A percentile compares a stretch with the other conserved stretches of the same genome.
Evolutionary conservation across 257 asterid species (phyloP).

Genomic region (Nicotiana tomentosiformis): DNA sequence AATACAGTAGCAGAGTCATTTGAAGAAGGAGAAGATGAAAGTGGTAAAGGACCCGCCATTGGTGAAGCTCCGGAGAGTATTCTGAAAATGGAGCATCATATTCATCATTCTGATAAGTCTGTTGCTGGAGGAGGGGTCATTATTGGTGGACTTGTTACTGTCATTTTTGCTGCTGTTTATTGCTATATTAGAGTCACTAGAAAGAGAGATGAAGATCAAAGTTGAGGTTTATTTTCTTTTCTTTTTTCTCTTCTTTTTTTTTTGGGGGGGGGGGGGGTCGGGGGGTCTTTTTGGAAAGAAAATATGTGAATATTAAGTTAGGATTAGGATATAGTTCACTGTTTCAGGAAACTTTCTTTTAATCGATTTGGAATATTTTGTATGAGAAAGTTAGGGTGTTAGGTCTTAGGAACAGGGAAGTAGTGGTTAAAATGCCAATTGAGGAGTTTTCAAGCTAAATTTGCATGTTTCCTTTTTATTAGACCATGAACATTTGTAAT

Average conservation of each 20-base stretch:
- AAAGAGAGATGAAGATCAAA: slow-evolving; percentile 2
- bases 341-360: too few relatives aligned
- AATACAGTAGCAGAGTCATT: not conserved
- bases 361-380: too few relatives aligned
- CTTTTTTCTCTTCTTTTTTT: too few relatives aligned
- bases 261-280: too few relatives aligned
- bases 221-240: too few relatives aligned
- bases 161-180: slow-evolving; percentile 56
- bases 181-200: slow-evolving; percentile 72
- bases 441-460: not conserved
- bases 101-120: slow-evolving; percentile 43
- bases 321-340: too few relatives aligned
- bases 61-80: slow-evolving; percentile 38
- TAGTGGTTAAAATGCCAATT: too few relatives aligned
- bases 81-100: slow-evolving; percentile 23
- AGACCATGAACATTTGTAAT: too few relatives aligned
- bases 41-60: not conserved
- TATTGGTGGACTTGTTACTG: slow-evolving; percentile 74
- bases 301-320: too few relatives aligned
- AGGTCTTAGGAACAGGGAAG: too few relatives aligned
- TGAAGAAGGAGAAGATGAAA: slow-evolving; percentile 4
- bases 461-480: not conserved
- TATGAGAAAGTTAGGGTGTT: too few relatives aligned
- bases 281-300: too few relatives aligned
- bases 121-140: slow-evolving; percentile 70